Evolutionary conservation across 2,329 filamentous ascomycete species (phyloP), one percentile per base, ranked within the genome.

Genomic region (Rugonectria rugulosa): DNA sequence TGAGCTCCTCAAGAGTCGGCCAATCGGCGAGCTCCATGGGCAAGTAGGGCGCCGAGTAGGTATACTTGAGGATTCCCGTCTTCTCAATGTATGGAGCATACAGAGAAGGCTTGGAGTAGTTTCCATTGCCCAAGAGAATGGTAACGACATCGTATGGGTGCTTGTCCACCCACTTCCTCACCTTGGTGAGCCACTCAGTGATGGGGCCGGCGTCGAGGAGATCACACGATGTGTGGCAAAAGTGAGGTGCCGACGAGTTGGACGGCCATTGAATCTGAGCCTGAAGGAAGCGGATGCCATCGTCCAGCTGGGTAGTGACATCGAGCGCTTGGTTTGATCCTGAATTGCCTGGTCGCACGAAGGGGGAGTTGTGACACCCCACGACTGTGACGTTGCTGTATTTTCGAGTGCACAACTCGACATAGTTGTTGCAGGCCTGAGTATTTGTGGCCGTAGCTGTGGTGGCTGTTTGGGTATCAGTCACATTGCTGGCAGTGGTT

Each of bases 91-190:
- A 87, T 0, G 81, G 81, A 6, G 82, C 85, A 71, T 91, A 97
- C 1, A 89, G 79, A 5, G 79, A 76, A 2, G 83, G 78, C 5
- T 73, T 61, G n/a, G 88, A 86, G 70, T 89, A 90, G 75, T 92
- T 90, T 66, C 85, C 88, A 72, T 97, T 97, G 53, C 88, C 92
- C 45, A 97, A 87, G 15, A 97, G 79, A 61, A 97, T 87, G 2
- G 91, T 93, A 21, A 97, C 84, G 2, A 97, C 90, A 62, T 97
- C 93, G 75, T 91, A 94, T 0, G 92, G 92, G 64, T 97, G 87
- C 1, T 70, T 65, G 6, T 82, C 80, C 3, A 97, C 85, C 93
- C 93, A 97, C 37, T 78, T 72, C 29, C 80, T 80, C 11, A 97
- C 89, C 1, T 79, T 80, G 6, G 78, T 78, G 27, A 97, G 85